A percentile compares a stretch with the other conserved stretches of the same genome.
Evolutionary conservation across 345 rosid species (phyloP).

Genomic region (Draba incana): DNA sequence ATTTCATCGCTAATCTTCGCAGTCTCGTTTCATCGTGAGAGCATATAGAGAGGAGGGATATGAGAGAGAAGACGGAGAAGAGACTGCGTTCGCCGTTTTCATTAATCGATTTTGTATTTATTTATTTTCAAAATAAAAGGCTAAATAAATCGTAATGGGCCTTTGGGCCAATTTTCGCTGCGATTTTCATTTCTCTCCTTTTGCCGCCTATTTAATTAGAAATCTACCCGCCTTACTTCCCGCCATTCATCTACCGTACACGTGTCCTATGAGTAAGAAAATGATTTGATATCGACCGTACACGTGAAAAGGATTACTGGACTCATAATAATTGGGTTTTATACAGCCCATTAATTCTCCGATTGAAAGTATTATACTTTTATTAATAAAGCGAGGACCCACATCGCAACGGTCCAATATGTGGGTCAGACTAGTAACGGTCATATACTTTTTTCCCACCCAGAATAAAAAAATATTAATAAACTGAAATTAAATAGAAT

Average conservation of each 20-base stretch:
- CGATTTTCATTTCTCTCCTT: not conserved
- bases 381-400: conserved; percentile 12
- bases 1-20: too few species aligned
- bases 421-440: conserved; percentile 53
- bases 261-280: not conserved
- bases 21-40: too few species aligned
- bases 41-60: too few species aligned
- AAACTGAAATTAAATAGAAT: not conserved
- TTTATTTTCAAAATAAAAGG: too few species aligned
- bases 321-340: not conserved
- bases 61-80: too few species aligned
- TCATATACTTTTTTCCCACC: conserved; percentile 43
- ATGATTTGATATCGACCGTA: not conserved
- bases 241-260: not conserved
- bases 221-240: too few species aligned
- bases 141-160: too few species aligned
- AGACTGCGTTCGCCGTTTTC: too few species aligned
- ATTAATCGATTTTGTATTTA: too few species aligned
- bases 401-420: conserved; percentile 36
- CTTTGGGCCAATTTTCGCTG: not conserved
- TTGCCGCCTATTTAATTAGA: not conserved
- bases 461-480: conserved; percentile 8
- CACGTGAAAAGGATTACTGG: not conserved
- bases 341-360: not conserved
- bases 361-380: not conserved